Evolutionary conservation across 2,329 filamentous ascomycete species (phyloP).

Genomic region (Leptographium galeiforme): DNA sequence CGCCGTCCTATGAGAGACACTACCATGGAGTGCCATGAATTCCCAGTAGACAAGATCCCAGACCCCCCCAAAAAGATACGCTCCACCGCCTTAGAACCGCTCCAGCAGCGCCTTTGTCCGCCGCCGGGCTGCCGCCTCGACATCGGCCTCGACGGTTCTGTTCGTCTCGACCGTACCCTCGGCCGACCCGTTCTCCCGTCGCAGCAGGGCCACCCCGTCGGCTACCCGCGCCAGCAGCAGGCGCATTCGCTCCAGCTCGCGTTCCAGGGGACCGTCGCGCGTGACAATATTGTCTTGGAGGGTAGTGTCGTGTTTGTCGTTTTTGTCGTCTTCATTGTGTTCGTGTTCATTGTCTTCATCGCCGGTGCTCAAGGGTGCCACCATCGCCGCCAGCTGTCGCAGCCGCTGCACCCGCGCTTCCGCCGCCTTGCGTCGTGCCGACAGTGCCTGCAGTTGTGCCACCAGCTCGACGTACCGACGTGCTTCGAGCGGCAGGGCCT

Average conservation of each 20-base stretch:
- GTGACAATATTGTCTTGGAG: slow-evolving; percentile 53
- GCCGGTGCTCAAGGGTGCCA: slow-evolving; percentile 31
- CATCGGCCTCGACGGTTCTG: slow-evolving; percentile 18
- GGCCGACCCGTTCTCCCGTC: not conserved
- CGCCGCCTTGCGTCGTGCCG: slow-evolving; percentile 26
- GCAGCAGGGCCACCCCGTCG: slow-evolving; percentile 32
- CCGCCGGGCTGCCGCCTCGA: slow-evolving; percentile 25
- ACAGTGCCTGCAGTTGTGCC: slow-evolving; percentile 34
- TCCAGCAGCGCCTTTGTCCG: slow-evolving; percentile 29
- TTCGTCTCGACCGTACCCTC: not conserved
- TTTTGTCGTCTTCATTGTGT: slow-evolving; percentile 2
- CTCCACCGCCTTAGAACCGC: slow-evolving; percentile 14
- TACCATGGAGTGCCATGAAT: not conserved
- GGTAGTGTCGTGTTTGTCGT: slow-evolving; percentile 11
- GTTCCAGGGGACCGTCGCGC: slow-evolving; percentile 49
- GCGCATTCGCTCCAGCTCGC: slow-evolving; percentile 53
- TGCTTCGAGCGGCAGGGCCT: slow-evolving; percentile 30
- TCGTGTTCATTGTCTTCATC: slow-evolving; percentile 5
- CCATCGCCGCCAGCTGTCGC: slow-evolving; percentile 33
- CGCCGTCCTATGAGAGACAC: too few relatives aligned
- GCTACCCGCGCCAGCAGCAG: slow-evolving; percentile 47
- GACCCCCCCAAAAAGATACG: too few relatives aligned
- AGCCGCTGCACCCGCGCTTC: slow-evolving; percentile 27
- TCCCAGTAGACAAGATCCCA: not conserved
- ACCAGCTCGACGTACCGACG: slow-evolving; percentile 38